Evolutionary conservation across 1,284 basidiomycete species (phyloP), one percentile per base, ranked within the genome.

Genomic region (Ganoderma multipileum): DNA sequence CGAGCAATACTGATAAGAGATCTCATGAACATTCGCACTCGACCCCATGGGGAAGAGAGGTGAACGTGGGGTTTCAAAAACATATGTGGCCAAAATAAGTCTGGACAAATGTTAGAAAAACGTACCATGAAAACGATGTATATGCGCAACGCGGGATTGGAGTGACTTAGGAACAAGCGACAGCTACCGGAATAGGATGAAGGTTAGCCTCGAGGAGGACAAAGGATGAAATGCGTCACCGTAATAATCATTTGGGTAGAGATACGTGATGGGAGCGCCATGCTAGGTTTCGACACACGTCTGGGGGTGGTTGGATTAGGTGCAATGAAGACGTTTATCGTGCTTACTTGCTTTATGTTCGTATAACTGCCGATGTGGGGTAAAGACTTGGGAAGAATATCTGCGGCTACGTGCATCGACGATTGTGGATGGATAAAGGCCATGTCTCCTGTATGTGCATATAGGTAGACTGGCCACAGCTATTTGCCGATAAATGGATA

Each of bases 11-110:
- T 11, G n/a, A 50, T 50, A 14, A 26, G 47, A 8, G 20, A 50
- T 12, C 11, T 23, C 26, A 8, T n/a, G 11, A 26, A n/a, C 11
- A 23, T 26, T 26, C 47, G 23, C 9, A 3, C 47, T 26, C 23
- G 12, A 50, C 11, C 11, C 12, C 23, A 26, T 11, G 9, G 12
- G 4, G 23, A 50, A 26, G 11, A 11, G 23, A 8, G 11, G 11
- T 5, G 11, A 26, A 26, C 11, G 47, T 26, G 23, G 3, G 30
- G 71, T 64, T 64, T 38, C 71, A 70, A 16, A 76, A 68, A 16
- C 65, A 69, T 26, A 73, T 70, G 1, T 74, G 75, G 62, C 74
- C 66, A 65, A 76, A 75, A 68, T 71, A 76, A 60, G 73, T 73
- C 61, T 73, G 72, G 54, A 73, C 72, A 41, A 74, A 44, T 1